phyloP scores from a whole-genome alignment of 768 basidiomycete genomes.

The Phanerochaete sordida region DNA sequence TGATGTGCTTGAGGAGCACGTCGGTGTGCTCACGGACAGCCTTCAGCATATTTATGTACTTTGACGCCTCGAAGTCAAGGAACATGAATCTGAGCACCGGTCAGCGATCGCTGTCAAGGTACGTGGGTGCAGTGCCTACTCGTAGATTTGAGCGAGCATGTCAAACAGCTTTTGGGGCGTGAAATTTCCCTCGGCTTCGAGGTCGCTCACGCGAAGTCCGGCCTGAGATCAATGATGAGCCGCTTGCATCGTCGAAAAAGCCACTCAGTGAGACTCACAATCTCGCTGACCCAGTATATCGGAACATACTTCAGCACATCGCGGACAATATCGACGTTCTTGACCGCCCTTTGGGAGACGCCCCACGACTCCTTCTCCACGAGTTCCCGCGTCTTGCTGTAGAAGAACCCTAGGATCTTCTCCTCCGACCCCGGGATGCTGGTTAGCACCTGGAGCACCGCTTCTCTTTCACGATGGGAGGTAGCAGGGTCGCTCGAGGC shows the following conservation, averaged over 20 bases:
- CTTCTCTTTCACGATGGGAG: conserved; percentile 42
- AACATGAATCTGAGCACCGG: conserved; percentile 58
- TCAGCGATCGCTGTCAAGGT: no score
- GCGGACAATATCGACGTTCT: conserved; percentile 63
- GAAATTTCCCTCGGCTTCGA: conserved; percentile 52
- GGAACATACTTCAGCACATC: conserved; percentile 67
- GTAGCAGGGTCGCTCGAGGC: conserved; percentile 38
- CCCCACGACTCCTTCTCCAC: conserved; percentile 51
- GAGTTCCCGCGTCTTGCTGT: conserved; percentile 56
- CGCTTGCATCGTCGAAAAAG: no score
- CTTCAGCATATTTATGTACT: conserved; percentile 51
- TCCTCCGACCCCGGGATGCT: conserved; percentile 41
- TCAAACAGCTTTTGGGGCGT: conserved; percentile 59
- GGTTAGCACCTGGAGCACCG: conserved; percentile 45
- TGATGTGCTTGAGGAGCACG: conserved; percentile 55
- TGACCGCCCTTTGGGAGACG: conserved; percentile 54
- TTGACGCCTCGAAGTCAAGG: conserved; percentile 61
- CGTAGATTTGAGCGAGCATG: conserved; percentile 68
- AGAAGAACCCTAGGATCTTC: conserved; percentile 60
- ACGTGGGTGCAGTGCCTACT: no score
- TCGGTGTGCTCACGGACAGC: conserved; percentile 51
- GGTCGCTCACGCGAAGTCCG: conserved; percentile 65
- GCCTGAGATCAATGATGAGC: conserved; percentile 47
- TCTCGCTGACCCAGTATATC: conserved; percentile 64
- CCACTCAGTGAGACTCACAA: no score